Percentiles rank a stretch among this genome's conserved stretches.
These are phyloP conservation scores for Murraya paniculata DNA, from an alignment of 345 rosid genomes.

Conservation along the genomic window DNA sequence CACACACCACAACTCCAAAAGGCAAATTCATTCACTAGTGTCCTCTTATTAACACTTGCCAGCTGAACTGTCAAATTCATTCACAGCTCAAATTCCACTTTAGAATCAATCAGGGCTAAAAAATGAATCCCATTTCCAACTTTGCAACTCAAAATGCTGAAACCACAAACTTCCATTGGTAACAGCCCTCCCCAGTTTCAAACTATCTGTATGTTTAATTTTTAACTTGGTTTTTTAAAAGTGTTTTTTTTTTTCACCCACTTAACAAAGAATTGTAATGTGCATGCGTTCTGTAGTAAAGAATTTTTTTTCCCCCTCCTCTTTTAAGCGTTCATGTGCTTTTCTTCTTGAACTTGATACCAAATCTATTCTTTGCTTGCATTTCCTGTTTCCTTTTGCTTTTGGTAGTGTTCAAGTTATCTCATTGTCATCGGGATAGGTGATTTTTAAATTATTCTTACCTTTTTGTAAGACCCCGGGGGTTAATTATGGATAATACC, in stretches of 20 bases:
- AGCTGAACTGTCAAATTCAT: constrained; percentile 5
- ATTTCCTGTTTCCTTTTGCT: constrained; percentile 1
- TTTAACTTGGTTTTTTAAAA: neutral
- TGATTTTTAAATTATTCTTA: neutral
- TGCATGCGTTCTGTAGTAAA: neutral
- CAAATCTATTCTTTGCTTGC: constrained; percentile 34
- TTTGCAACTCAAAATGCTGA: constrained; percentile 21
- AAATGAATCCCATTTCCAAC: neutral
- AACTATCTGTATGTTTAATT: constrained; percentile 27
- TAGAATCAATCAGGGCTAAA: neutral
- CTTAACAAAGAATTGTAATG: neutral
- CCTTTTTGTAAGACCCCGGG: constrained; percentile 10
- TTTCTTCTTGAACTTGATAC: constrained; percentile 19
- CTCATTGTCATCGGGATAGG: neutral
- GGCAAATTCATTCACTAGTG: neutral
- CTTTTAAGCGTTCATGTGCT: constrained; percentile 6
- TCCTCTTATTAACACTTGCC: constrained; percentile 21
- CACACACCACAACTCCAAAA: constrained; percentile 20
- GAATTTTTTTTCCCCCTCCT: neutral
- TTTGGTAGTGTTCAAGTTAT: neutral
- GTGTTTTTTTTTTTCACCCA: neutral
- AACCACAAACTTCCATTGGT: constrained; percentile 33
- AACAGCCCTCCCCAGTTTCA: constrained; percentile 23
- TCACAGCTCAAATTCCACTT: constrained; percentile 9
- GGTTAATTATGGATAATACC: constrained; percentile 32